Conservation (phyloP, 2,329 filamentous ascomycete genomes). For the Arachnomyces sp. region DNA sequence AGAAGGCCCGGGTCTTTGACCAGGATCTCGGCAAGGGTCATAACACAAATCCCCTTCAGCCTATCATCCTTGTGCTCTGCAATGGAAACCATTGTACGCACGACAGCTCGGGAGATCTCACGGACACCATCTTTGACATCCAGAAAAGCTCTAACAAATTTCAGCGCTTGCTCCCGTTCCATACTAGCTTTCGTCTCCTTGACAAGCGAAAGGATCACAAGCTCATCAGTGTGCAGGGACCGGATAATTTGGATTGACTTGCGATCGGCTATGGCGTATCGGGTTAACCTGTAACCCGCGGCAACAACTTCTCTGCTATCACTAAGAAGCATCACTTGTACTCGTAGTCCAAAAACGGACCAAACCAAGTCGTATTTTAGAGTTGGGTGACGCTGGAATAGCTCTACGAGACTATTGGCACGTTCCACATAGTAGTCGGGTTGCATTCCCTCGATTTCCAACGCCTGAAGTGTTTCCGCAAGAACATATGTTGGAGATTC, state of each 20-base stretch:
- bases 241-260: slow-evolving; percentile 84
- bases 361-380: slow-evolving; percentile 95
- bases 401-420: slow-evolving; percentile 84
- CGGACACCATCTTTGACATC: slow-evolving; percentile 88
- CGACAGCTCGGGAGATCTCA: slow-evolving; percentile 78
- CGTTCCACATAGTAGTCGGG: slow-evolving; percentile 93
- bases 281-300: slow-evolving; percentile 83
- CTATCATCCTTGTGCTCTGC: slow-evolving; percentile 81
- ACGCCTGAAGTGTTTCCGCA: slow-evolving; percentile 77
- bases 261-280: slow-evolving; percentile 89
- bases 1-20: slow-evolving; percentile 75
- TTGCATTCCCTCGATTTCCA: slow-evolving; percentile 79
- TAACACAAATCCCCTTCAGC: slow-evolving; percentile 78
- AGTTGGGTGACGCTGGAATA: slow-evolving; percentile 89
- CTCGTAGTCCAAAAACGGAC: slow-evolving; percentile 86
- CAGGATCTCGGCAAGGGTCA: slow-evolving; percentile 87
- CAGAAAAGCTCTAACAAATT: slow-evolving; percentile 89
- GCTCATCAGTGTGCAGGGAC: slow-evolving; percentile 77
- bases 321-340: slow-evolving; percentile 92
- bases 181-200: slow-evolving; percentile 97
- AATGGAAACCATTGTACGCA: slow-evolving; percentile 82
- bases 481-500: slow-evolving; percentile 91
- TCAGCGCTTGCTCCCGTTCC: slow-evolving; percentile 91
- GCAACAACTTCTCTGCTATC: slow-evolving; percentile 94
- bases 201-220: slow-evolving; percentile 84